Percentiles rank a stretch among this genome's conserved stretches.
Evolutionary conservation across 768 basidiomycete species (phyloP).

Genomic region (Mrakia blollopis): DNA sequence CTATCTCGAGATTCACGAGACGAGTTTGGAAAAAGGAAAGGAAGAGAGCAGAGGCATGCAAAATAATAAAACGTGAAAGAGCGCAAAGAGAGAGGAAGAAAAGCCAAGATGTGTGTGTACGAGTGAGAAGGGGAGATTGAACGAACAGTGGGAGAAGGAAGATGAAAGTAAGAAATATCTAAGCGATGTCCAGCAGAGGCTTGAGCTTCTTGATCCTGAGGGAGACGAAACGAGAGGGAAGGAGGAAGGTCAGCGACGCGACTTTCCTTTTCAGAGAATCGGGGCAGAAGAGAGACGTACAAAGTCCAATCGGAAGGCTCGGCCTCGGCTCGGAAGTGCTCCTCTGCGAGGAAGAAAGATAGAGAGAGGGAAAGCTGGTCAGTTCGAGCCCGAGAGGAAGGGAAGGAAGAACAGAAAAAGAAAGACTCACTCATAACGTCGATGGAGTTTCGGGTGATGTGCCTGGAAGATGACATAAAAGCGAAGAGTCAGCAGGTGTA

Average conservation of each 20-base stretch:
- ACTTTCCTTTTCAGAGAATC: too few species aligned
- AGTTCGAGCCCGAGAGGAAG: slow-evolving; percentile 25
- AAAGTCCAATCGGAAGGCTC: slow-evolving; percentile 88
- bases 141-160: background rate
- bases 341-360: slow-evolving; percentile 49
- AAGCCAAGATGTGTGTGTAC: background rate
- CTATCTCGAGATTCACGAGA: background rate
- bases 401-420: slow-evolving; percentile 41
- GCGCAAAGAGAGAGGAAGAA: too few species aligned
- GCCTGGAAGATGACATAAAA: slow-evolving; percentile 36
- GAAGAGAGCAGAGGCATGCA: slow-evolving; percentile 1
- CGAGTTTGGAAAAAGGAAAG: background rate
- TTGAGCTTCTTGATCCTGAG: slow-evolving; percentile 78
- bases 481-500: background rate
- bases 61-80: background rate
- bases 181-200: slow-evolving; percentile 37
- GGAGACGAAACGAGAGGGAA: slow-evolving; percentile 48
- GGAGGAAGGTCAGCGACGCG: background rate
- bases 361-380: background rate
- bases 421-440: slow-evolving; percentile 76
- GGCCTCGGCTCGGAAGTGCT: slow-evolving; percentile 80
- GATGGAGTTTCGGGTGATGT: slow-evolving; percentile 85
- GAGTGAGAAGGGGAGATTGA: background rate
- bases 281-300: slow-evolving; percentile 42
- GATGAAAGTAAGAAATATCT: slow-evolving; percentile 7